These are phyloP conservation scores for Myrica gale DNA, from an alignment of 306 rosid genomes.

Conservation along the genomic window DNA sequence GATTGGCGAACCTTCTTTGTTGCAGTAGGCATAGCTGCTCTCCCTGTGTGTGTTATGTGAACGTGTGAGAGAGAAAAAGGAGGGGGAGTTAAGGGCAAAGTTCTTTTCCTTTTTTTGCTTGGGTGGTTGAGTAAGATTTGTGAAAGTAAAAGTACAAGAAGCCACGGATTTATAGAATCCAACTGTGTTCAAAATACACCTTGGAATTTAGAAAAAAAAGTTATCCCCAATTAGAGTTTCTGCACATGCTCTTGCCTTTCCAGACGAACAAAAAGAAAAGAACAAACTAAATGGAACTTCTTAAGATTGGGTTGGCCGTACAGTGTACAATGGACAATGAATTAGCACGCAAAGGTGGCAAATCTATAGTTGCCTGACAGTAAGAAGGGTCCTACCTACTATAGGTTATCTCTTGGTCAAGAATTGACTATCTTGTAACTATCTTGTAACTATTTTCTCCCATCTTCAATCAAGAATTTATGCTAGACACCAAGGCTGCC, in stretches of 20 bases:
- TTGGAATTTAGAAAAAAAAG: conserved; percentile 18
- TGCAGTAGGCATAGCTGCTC: conserved; percentile 49
- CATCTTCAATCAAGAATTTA: conserved; percentile 16
- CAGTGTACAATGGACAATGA: not conserved
- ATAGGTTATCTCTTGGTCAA: conserved; percentile 17
- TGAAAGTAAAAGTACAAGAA: conserved; percentile 24
- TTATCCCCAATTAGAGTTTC: conserved; percentile 33
- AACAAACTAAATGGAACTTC: conserved; percentile 30
- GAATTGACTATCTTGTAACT: not conserved
- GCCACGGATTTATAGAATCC: conserved; percentile 31
- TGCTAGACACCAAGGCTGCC: not conserved
- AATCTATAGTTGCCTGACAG: conserved; percentile 25
- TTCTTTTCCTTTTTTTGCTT: not conserved
- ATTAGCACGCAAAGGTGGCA: conserved; percentile 14
- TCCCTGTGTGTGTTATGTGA: conserved; percentile 1
- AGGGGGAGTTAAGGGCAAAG: not conserved
- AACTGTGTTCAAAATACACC: conserved; percentile 20
- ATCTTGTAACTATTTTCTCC: conserved; percentile 13
- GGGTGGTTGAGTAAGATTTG: conserved; percentile 15
- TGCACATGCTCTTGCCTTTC: conserved; percentile 30
- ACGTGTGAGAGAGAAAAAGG: not conserved
- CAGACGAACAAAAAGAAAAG: conserved; percentile 6
- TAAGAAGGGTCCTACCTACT: conserved; percentile 25
- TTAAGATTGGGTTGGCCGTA: conserved; percentile 34
- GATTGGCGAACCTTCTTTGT: conserved; percentile 38